Evolutionary conservation across 2,329 filamentous ascomycete genomes (phyloP).

Genomic region (Trichophyton mentagrophytes): DNA sequence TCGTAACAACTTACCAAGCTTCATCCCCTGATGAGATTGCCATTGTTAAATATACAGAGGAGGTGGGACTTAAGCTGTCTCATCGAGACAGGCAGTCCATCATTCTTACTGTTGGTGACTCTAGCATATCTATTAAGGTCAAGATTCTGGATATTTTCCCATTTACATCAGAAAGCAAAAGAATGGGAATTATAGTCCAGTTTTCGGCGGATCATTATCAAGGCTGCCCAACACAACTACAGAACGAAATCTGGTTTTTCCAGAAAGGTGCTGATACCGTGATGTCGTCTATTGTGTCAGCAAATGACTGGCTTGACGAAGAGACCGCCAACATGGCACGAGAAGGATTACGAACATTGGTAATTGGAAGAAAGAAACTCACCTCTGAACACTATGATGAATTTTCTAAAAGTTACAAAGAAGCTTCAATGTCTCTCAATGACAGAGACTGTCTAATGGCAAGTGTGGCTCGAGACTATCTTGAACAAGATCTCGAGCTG

Average conservation of each 20-base stretch:
- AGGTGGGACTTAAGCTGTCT: conserved; percentile 70
- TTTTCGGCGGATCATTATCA: conserved; percentile 51
- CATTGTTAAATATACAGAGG: conserved; percentile 91
- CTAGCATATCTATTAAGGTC: conserved; percentile 65
- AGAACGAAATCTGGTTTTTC: conserved; percentile 91
- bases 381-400: conserved; percentile 66
- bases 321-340: conserved; percentile 99
- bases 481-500: conserved; percentile 81
- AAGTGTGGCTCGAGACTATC: conserved; percentile 60
- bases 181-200: conserved; percentile 93
- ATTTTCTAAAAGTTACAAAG: conserved; percentile 61
- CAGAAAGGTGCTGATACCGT: conserved; percentile 98
- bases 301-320: conserved; percentile 97
- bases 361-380: conserved; percentile 83
- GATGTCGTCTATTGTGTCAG: conserved; percentile 87
- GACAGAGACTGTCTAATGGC: conserved; percentile 74
- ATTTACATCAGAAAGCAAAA: conserved; percentile 93
- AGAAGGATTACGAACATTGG: conserved; percentile 84
- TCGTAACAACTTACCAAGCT: conserved; percentile 79
- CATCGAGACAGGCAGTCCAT: conserved; percentile 82
- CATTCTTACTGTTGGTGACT: conserved; percentile 63
- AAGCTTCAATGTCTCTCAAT: conserved; percentile 67
- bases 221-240: conserved; percentile 37
- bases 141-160: conserved; percentile 90
- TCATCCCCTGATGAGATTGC: conserved; percentile 97